Base-by-base conservation (phyloP, 2,329 filamentous ascomycete species). In the Alternaria sp. region DNA sequence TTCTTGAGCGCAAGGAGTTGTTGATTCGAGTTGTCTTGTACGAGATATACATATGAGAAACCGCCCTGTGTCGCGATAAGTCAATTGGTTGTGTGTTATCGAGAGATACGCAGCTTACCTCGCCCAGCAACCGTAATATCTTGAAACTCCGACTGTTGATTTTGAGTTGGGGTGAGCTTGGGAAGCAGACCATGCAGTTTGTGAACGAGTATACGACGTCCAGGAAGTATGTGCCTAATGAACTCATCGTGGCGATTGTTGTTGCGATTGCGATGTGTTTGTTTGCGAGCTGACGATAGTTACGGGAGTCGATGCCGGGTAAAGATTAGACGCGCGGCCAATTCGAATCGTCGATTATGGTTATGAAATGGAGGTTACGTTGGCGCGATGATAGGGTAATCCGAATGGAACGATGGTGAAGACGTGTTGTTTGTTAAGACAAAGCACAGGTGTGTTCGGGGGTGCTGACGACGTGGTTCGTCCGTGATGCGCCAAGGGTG, bases 11-110 rank as follows among this genome's bases (percentile, higher is more conserved):
- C 95, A 79, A 96, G 94, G 47, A 97, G 87, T 72, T 94, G 89
- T 61, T 92, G 91, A 53, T 88, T 91, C 55, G 88, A 84, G 48
- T 91, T 94, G 79, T 97, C 94, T 84, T 98, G 92, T 61, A 99
- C 95, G 61, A 99, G 91, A 82, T 99, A 99, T 71, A 99, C 95
- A 81, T 98, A 99, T 67, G 93, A 97, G 84, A 99, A 99, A 74
- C 95, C 95, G 77, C 95, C 95, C 91, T 94, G 32, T 28, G 24
- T 36, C 16, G 22, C 36, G 6, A 49, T 65, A 28, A 54, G 54
- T 61, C n/a, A 60, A 42, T 24, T 51, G 22, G 11, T n/a, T 6
- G 28, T 26, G 26, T 49, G 32, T 5, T 14, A 14, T 38, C n/a
- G 32, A 7, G 38, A 42, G 28, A 56, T 20, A 7, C 22, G 34